A percentile compares a stretch with the other conserved stretches of the same genome.
phyloP scores from a whole-genome alignment of 495 filamentous ascomycete species.

The Penicillium soppii region DNA sequence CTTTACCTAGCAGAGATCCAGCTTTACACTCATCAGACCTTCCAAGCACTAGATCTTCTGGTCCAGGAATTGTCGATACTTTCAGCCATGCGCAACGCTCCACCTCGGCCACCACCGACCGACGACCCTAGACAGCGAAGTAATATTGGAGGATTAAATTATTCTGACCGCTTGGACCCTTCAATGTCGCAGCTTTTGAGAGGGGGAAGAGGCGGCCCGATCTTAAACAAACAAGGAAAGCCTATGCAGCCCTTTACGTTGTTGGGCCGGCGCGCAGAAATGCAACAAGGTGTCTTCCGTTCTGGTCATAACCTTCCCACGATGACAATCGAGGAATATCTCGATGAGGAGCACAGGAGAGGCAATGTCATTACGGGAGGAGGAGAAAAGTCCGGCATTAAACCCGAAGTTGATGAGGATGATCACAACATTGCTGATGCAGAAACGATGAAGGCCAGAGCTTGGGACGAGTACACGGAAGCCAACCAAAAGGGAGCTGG shows the following conservation, averaged over 20 bases:
- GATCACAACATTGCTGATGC: slow-evolving; percentile 78
- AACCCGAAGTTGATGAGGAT: slow-evolving; percentile 81
- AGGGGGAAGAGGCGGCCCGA: slow-evolving; percentile 61
- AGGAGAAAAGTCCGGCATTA: slow-evolving; percentile 70
- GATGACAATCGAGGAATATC: slow-evolving; percentile 96
- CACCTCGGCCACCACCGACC: slow-evolving; percentile 26
- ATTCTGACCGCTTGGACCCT: slow-evolving; percentile 75
- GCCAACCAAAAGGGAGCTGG: slow-evolving; percentile 84
- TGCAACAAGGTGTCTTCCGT: slow-evolving; percentile 82
- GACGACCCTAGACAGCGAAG: slow-evolving; percentile 52
- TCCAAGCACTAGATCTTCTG: slow-evolving; percentile 80
- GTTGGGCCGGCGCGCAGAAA: slow-evolving; percentile 69
- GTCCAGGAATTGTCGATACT: slow-evolving; percentile 82
- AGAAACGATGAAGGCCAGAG: slow-evolving; percentile 89
- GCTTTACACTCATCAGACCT: slow-evolving; percentile 73
- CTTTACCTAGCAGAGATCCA: slow-evolving; percentile 74
- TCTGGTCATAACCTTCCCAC: slow-evolving; percentile 92
- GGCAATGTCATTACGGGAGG: slow-evolving; percentile 87
- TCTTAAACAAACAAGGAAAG: slow-evolving; percentile 79
- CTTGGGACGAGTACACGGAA: slow-evolving; percentile 94
- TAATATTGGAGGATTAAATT: slow-evolving; percentile 40
- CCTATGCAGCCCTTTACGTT: slow-evolving; percentile 91
- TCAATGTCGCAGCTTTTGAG: slow-evolving; percentile 55
- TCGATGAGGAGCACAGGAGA: slow-evolving; percentile 82
- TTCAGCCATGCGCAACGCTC: slow-evolving; percentile 59